Base-by-base conservation (phyloP, 495 filamentous ascomycete genomes). In the Tuber borchii region DNA sequence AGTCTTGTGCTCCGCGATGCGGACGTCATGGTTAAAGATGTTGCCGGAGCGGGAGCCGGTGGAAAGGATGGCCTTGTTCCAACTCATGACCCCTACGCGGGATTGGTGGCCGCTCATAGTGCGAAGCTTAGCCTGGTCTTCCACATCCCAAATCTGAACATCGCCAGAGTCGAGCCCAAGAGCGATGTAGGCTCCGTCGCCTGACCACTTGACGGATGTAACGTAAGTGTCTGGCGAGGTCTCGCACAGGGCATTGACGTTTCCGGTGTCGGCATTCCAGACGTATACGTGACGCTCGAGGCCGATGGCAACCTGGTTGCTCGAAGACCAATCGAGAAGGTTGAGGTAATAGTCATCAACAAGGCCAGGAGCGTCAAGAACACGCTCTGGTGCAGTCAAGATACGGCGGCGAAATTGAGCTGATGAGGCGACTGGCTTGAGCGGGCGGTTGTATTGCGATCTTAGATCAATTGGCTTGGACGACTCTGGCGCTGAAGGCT, bases 341-440 rank as follows among this genome's bases (percentile, higher is more conserved):
- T 99, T 99, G 81, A 99, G 91, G 83, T 99, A 99, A 88, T 98
- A 99, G 84, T 99, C 95, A 83, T 99, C 95, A 73, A 97, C 89
- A 42, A 99, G 88, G 73, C 94, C 95, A 1, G 95, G 95, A 1
- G 95, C 95, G 84, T 99, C 95, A n/a, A 99, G 88, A 10, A 99
- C 95, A 71, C 95, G 93, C 84, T 99, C 95, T 1, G 95, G 95
- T 17, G 95, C 93, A 17, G 96, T 97, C 44, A 95, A 90, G 70
- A 99, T 91, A 79, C 96, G 91, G 48, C 95, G 92, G 65, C 93
- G 90, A 26, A 65, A 34, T 86, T 93, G 94, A 82, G 97, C 93
- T 17, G 94, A 91, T 34, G 91, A 88, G 61, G 88, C 84, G 19
- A 90, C 87, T 42, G 91, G 86, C 85, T 93, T 97, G 69, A 98